A percentile compares a stretch with the other conserved stretches of the same genome.
Conservation (phyloP, 2,329 filamentous ascomycete species). For the Phyllachora maydis region DNA sequence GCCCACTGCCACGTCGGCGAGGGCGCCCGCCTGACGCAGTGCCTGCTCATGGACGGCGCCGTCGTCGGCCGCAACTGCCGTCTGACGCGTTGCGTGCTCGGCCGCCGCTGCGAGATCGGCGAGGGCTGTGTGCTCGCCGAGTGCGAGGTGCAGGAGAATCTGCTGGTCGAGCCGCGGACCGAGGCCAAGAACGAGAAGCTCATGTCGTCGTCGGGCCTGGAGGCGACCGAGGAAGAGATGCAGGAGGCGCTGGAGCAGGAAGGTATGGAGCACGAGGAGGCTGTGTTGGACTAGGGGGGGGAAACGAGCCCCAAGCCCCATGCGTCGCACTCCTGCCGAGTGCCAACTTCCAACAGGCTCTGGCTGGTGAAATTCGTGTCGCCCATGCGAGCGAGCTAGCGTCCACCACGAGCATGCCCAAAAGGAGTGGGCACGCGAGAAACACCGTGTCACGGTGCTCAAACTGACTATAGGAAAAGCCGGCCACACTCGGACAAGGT, state of each 20-base stretch:
- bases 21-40: conserved; percentile 72
- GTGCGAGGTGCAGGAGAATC: conserved; percentile 82
- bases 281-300: conserved; percentile 2
- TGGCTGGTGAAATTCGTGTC: too few relatives aligned
- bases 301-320: too few relatives aligned
- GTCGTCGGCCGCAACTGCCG: conserved; percentile 69
- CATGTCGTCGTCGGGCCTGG: conserved; percentile 45
- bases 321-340: too few relatives aligned
- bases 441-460: too few relatives aligned
- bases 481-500: too few relatives aligned
- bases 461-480: too few relatives aligned
- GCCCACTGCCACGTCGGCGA: conserved; percentile 70
- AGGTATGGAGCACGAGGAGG: too few relatives aligned
- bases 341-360: too few relatives aligned
- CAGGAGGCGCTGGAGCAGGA: conserved; percentile 25
- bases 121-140: conserved; percentile 63
- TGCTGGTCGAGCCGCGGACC: conserved; percentile 61
- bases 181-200: conserved; percentile 48
- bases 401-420: too few relatives aligned
- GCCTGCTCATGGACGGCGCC: conserved; percentile 81
- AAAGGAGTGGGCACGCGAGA: too few relatives aligned
- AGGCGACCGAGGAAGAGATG: conserved; percentile 42
- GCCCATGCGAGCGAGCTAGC: too few relatives aligned
- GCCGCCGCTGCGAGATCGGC: conserved; percentile 64
- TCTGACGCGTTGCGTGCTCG: conserved; percentile 73